phyloP scores from a whole-genome alignment of 345 rosid species.

The Abelmoschus esculentus region DNA sequence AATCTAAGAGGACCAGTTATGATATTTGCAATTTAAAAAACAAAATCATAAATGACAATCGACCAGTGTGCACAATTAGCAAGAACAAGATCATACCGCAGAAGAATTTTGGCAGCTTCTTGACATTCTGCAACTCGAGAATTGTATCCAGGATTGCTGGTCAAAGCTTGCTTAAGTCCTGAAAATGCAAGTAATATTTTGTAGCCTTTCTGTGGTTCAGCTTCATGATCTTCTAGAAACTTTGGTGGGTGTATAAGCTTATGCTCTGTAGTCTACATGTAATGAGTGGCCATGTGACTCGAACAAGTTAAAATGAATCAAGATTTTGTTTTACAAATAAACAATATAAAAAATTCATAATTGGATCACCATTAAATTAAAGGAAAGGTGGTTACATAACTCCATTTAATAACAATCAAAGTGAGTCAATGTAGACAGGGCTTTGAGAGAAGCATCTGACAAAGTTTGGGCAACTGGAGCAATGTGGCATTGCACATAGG shows the following conservation, averaged over 20 bases:
- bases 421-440: neutral
- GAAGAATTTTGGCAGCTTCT: slow-evolving; percentile 80
- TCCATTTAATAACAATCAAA: neutral
- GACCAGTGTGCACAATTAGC: neutral
- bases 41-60: slow-evolving; percentile 1
- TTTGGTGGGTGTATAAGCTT: slow-evolving; percentile 47
- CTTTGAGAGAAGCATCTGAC: neutral
- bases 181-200: slow-evolving; percentile 88
- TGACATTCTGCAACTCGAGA: slow-evolving; percentile 82
- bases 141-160: slow-evolving; percentile 89
- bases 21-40: neutral
- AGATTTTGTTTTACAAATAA: neutral
- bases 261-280: slow-evolving; percentile 69
- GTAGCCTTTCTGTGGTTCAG: slow-evolving; percentile 38
- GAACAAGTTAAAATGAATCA: neutral
- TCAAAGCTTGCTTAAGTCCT: slow-evolving; percentile 83
- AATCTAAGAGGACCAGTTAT: neutral
- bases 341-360: neutral
- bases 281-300: slow-evolving; percentile 19
- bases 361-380: neutral
- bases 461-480: neutral
- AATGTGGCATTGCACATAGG: neutral
- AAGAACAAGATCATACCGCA: slow-evolving; percentile 41
- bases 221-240: neutral
- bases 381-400: neutral